phyloP scores from a whole-genome alignment of 495 filamentous ascomycete species.

The Aspergillus mulundensis region DNA sequence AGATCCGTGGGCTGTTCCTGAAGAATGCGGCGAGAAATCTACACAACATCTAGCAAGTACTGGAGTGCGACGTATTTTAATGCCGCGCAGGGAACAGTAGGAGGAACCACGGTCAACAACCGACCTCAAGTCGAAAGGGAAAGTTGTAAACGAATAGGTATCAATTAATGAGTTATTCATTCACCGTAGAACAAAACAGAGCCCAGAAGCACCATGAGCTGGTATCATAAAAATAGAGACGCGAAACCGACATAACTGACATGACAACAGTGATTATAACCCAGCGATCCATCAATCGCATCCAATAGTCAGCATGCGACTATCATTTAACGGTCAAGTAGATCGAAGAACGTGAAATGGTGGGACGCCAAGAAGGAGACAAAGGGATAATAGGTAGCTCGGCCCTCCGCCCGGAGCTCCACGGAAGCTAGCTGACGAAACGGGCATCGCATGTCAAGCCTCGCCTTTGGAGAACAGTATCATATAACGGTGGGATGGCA shows the following conservation, averaged over 20 bases:
- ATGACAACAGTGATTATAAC: conserved; percentile 18
- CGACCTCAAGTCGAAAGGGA: not conserved
- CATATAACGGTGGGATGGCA: conserved; percentile 7
- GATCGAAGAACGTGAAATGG: conserved; percentile 2
- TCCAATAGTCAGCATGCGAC: conserved; percentile 8
- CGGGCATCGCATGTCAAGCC: conserved; percentile 9
- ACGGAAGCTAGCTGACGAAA: conserved; percentile 29
- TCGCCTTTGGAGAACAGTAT: conserved; percentile 6
- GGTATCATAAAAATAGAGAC: conserved; percentile 36
- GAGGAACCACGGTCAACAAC: too few relatives aligned
- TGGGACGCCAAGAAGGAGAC: conserved; percentile 23
- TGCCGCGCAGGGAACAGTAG: too few relatives aligned
- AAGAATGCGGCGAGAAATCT: not conserved
- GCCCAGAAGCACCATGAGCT: conserved; percentile 38
- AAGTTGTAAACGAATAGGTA: conserved; percentile 17
- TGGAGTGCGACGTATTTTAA: too few relatives aligned
- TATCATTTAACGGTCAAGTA: not conserved
- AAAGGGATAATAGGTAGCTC: conserved; percentile 27
- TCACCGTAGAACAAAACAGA: conserved; percentile 25
- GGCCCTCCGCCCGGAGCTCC: conserved; percentile 27
- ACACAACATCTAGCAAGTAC: not conserved
- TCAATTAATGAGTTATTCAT: conserved; percentile 32
- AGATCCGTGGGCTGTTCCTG: not conserved
- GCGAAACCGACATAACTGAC: conserved; percentile 12
- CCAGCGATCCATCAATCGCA: conserved; percentile 25